Conservation (phyloP, 2,329 filamentous ascomycete genomes). For the Penicillium crustosum region DNA sequence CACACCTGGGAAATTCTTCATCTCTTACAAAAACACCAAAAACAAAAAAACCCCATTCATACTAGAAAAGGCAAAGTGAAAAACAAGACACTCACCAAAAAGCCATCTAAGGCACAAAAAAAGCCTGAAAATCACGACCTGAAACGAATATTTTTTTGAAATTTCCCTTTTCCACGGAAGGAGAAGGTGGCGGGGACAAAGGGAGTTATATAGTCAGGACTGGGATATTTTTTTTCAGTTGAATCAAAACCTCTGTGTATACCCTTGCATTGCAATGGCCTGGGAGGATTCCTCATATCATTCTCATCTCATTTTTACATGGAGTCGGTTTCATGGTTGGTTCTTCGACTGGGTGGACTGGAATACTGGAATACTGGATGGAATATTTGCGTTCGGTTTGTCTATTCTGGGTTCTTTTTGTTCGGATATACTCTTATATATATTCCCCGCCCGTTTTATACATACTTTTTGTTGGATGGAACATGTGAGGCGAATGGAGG, state of each 20-base stretch:
- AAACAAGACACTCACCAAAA: background rate
- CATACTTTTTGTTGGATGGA: slow-evolving; percentile 6
- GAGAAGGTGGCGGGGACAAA: background rate
- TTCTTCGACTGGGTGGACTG: slow-evolving; percentile 2
- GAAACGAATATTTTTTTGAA: slow-evolving; percentile 10
- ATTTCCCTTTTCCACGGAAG: background rate
- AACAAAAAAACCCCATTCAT: background rate
- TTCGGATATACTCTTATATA: slow-evolving; percentile 5
- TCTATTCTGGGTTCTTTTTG: background rate
- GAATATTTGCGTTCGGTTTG: background rate
- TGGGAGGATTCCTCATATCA: slow-evolving; percentile 14
- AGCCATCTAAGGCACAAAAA: background rate
- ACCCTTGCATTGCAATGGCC: slow-evolving; percentile 21
- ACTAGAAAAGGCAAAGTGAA: background rate
- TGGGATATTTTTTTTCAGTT: slow-evolving; percentile 3
- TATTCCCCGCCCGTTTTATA: slow-evolving; percentile 13
- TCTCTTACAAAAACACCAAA: background rate
- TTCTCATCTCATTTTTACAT: slow-evolving; percentile 15
- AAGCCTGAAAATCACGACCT: slow-evolving; percentile 3
- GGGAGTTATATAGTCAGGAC: slow-evolving; percentile 6
- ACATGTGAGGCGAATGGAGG: slow-evolving; percentile 3
- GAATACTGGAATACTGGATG: slow-evolving; percentile 1
- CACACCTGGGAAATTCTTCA: background rate
- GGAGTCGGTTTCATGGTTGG: slow-evolving; percentile 20
- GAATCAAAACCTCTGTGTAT: slow-evolving; percentile 13